Evolutionary conservation across 2,329 filamentous ascomycete species (phyloP), one percentile per base, ranked within the genome.

Genomic region (Cadophora sp.): DNA sequence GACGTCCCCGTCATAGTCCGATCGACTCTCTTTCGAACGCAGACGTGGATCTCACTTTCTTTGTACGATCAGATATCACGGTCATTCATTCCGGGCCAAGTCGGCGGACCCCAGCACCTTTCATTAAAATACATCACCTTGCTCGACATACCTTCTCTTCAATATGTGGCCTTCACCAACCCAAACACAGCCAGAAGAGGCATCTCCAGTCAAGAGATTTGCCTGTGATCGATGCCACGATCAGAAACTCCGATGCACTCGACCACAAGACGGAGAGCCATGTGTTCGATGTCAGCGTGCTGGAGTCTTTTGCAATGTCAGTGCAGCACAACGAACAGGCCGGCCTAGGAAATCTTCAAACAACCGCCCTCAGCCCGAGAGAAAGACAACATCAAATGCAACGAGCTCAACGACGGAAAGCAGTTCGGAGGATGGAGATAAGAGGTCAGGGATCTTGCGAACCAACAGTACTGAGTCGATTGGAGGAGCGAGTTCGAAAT

Each of bases 161-260:
- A 59, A 27, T 33, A 66, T 66, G 64, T 66, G 59, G 58, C 50
- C 59, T 14, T 58, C 64, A 39, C 48, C 60, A n/a, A 62, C 36
- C 24, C 59, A 56, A 27, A 30, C 58, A 1, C 58, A 56, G 53
- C 58, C 60, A n/a, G 65, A 66, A 30, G 65, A 66, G 41, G 20
- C 59, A 22, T 58, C 65, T 39, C 65, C 51, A 24, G 59, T 61
- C 14, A 66, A 66, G 59, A 62, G 65, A 53, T 63, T 63, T 16
- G 65, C 65, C 47, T 66, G 65, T 59, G 65, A 66, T 59, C 51
- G 65, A 53, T 66, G 65, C 20, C 65, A 66, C 22, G 65, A 66
- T 56, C 65, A 66, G 43, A 66, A 66, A 48, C 65, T 66, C 27
- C 48, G 65, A 45, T 66, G 65, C 43, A 66, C 59, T 36, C 51